These are phyloP conservation scores for Verticillium dahliae DNA, from an alignment of 2,329 filamentous ascomycete species.

Conservation along the genomic window DNA sequence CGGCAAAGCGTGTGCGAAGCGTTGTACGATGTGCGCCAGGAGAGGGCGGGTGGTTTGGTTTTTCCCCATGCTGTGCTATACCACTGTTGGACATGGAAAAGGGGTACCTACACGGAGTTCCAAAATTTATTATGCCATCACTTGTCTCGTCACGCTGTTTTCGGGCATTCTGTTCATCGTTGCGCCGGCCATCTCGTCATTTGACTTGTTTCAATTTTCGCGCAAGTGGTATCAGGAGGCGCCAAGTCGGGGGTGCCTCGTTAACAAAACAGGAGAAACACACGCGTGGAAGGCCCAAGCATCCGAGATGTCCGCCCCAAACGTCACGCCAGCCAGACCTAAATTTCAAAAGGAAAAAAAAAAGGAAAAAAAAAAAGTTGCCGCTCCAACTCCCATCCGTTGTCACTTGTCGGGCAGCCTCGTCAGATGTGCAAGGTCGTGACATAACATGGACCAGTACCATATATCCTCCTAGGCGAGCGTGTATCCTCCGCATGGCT, in stretches of 20 bases:
- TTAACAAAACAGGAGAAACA: not conserved
- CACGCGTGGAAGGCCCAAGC: not conserved
- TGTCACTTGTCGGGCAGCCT: too few species aligned
- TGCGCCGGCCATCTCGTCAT: not conserved
- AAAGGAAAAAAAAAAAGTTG: not conserved
- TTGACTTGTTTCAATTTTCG: not conserved
- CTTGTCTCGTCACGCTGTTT: too few species aligned
- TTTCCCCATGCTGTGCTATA: not conserved
- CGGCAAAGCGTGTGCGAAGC: too few species aligned
- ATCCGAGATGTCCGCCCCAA: not conserved
- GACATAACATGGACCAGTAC: too few species aligned
- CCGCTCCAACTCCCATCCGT: slow-evolving; percentile 5
- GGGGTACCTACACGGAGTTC: not conserved
- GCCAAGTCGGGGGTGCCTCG: not conserved
- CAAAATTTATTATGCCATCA: not conserved
- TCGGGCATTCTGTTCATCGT: not conserved
- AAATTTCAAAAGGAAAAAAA: too few species aligned
- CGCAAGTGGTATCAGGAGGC: not conserved
- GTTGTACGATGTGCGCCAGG: too few species aligned
- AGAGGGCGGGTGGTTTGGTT: too few species aligned
- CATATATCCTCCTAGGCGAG: too few species aligned
- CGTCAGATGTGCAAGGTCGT: too few species aligned
- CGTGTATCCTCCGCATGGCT: too few species aligned
- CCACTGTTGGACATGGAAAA: not conserved
- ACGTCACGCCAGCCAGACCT: not conserved